Conservation (phyloP, 805 yeast species). For the Saturnispora galanensis region DNA sequence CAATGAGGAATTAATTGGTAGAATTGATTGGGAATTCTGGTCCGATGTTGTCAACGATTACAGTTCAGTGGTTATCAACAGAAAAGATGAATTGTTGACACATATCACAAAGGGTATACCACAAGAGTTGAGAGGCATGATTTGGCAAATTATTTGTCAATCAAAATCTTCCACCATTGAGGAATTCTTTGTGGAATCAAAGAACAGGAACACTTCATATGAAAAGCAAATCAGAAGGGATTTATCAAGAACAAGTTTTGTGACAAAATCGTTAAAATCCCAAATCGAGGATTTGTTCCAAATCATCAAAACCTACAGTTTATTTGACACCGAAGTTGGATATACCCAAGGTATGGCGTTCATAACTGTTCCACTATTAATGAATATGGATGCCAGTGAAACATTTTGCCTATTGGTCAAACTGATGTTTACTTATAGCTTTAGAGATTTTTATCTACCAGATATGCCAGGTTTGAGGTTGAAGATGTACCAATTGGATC, state of each 20-base stretch:
- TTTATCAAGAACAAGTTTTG: conserved; percentile 75
- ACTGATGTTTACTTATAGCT: conserved; percentile 76
- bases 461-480: conserved; percentile 92
- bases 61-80: conserved; percentile 49
- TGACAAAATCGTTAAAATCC: conserved; percentile 45
- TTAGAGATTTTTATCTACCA: conserved; percentile 69
- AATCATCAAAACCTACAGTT: conserved; percentile 74
- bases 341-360: conserved; percentile 98
- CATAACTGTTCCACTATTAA: conserved; percentile 71
- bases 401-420: conserved; percentile 73
- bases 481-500: conserved; percentile 80
- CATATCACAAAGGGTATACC: conserved; percentile 77
- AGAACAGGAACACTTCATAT: conserved; percentile 45
- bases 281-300: conserved; percentile 57
- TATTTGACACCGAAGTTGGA: conserved; percentile 88
- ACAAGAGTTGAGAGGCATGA: conserved; percentile 70
- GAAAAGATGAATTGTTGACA: conserved; percentile 47
- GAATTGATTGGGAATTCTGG: conserved; percentile 85
- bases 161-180: conserved; percentile 60
- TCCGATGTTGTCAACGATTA: conserved; percentile 70
- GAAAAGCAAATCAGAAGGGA: conserved; percentile 76
- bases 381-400: conserved; percentile 76
- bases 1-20: conserved; percentile 23
- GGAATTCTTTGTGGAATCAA: conserved; percentile 43
- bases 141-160: conserved; percentile 84